Conservation (phyloP, 2,329 filamentous ascomycete species). For the Hypocreales sp. region DNA sequence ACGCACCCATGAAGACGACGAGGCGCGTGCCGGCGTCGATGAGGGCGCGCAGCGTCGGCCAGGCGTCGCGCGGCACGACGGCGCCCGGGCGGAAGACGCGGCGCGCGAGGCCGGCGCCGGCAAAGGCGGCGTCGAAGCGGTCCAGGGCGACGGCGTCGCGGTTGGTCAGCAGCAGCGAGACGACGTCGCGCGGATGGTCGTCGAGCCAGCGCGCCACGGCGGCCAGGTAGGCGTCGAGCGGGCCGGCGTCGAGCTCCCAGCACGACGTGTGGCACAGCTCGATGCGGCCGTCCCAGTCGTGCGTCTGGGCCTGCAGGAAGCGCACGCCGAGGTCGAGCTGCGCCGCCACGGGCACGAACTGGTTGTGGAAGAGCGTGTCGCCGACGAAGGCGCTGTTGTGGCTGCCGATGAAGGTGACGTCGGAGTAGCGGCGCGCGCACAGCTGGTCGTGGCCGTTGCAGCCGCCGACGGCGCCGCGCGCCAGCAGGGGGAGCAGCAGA, state of each 20-base stretch:
- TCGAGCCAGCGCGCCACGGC: conserved; percentile 46
- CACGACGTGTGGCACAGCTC: conserved; percentile 53
- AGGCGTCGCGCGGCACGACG: conserved; percentile 26
- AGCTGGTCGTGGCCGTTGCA: conserved; percentile 45
- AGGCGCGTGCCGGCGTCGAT: conserved; percentile 48
- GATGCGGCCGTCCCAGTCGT: conserved; percentile 32
- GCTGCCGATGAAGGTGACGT: conserved; percentile 45
- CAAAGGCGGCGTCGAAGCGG: conserved; percentile 39
- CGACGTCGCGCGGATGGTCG: conserved; percentile 40
- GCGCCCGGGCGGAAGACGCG: conserved; percentile 38
- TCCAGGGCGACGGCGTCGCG: conserved; percentile 38
- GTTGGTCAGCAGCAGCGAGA: conserved; percentile 49
- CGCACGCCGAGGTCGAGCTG: conserved; percentile 48
- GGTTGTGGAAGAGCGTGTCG: conserved; percentile 36
- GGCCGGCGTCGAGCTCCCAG: conserved; percentile 40
- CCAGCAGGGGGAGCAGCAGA: conserved; percentile 5
- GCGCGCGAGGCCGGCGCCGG: conserved; percentile 35
- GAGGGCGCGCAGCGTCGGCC: conserved; percentile 57
- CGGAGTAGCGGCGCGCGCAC: conserved; percentile 41
- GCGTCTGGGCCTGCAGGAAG: conserved; percentile 49
- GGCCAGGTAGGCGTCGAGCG: conserved; percentile 36
- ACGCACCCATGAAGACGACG: conserved; percentile 52
- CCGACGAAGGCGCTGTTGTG: conserved; percentile 54
- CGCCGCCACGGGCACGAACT: conserved; percentile 38
- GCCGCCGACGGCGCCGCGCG: conserved; percentile 9